Conservation (phyloP, 2,329 filamentous ascomycete species). For the Cryphonectria parasitica region DNA sequence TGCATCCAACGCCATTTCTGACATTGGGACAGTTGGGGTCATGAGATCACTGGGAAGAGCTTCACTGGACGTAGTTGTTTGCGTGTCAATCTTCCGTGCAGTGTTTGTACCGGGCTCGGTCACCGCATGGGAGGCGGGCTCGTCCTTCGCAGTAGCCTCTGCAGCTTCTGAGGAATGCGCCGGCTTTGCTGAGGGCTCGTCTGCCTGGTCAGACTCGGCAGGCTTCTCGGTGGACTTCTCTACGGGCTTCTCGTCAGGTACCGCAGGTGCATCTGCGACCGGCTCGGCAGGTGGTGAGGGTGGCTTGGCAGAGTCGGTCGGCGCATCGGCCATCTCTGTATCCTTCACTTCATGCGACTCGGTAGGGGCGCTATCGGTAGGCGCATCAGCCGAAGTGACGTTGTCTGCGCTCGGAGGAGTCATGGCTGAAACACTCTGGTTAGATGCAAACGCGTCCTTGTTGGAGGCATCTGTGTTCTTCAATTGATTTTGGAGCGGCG, state of each 20-base stretch:
- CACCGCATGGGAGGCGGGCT: neutral
- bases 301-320: constrained; percentile 29
- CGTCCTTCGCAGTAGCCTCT: constrained; percentile 10
- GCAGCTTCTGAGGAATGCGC: neutral
- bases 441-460: constrained; percentile 36
- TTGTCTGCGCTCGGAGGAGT: constrained; percentile 24
- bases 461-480: constrained; percentile 30
- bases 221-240: constrained; percentile 4
- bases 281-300: constrained; percentile 26
- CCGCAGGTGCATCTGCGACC: constrained; percentile 9
- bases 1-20: constrained; percentile 44
- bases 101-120: neutral
- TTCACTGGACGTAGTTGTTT: constrained; percentile 33
- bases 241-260: neutral
- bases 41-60: constrained; percentile 41
- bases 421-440: constrained; percentile 33
- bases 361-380: constrained; percentile 18
- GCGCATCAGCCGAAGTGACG: constrained; percentile 14
- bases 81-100: constrained; percentile 27
- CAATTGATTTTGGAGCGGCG: constrained; percentile 18
- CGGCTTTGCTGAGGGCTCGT: constrained; percentile 6
- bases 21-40: constrained; percentile 43
- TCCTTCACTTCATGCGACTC: constrained; percentile 29
- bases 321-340: constrained; percentile 39
- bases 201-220: constrained; percentile 2